These are phyloP conservation scores for Blastomyces silverae DNA, from an alignment of 2,329 filamentous ascomycete species.

Conservation along the genomic window DNA sequence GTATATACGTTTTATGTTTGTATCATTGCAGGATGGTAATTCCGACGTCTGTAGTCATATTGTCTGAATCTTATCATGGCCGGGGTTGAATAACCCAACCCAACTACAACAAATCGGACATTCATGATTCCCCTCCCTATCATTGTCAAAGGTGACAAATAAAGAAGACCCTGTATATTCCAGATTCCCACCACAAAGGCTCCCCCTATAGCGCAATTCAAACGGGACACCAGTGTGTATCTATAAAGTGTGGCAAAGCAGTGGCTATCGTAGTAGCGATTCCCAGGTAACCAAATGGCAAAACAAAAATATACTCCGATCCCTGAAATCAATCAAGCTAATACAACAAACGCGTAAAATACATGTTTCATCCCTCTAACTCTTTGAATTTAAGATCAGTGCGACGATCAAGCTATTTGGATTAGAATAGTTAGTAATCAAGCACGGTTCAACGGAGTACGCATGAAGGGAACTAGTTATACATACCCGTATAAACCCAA, in stretches of 20 bases:
- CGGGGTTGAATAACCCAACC: background rate
- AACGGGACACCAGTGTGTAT: background rate
- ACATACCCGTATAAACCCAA: slow-evolving; percentile 89
- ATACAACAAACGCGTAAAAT: slow-evolving; percentile 4
- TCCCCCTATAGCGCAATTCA: background rate
- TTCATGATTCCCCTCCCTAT: background rate
- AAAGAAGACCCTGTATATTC: background rate
- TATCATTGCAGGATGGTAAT: background rate
- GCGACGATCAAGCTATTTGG: slow-evolving; percentile 70
- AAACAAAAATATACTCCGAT: slow-evolving; percentile 6
- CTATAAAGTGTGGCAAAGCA: background rate
- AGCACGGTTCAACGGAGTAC: background rate
- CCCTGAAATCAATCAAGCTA: background rate
- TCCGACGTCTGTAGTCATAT: background rate
- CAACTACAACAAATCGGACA: background rate
- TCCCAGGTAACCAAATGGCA: background rate
- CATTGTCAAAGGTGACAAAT: background rate
- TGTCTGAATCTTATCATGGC: background rate
- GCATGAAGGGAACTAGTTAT: slow-evolving; percentile 51
- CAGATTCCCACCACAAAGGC: background rate
- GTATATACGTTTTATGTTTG: background rate
- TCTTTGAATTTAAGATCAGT: slow-evolving; percentile 83
- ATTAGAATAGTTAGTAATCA: slow-evolving; percentile 17
- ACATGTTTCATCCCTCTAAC: slow-evolving; percentile 33
- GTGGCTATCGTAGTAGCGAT: background rate